phyloP scores from a whole-genome alignment of 1,139 yeast genomes.

The Debaryomycetaceae sp. region DNA sequence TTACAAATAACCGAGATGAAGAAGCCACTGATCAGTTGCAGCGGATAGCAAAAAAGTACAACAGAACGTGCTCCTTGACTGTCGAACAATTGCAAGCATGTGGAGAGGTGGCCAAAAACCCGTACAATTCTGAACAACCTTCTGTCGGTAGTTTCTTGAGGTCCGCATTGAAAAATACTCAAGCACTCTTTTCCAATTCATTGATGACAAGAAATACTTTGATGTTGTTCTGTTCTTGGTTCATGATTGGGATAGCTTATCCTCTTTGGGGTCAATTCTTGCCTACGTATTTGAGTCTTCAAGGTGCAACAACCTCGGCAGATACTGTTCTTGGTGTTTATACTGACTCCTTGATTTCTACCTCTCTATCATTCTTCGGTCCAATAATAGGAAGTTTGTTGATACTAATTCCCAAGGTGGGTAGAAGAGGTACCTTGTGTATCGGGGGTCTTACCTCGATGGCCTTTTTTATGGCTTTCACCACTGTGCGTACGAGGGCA shows the following conservation, averaged over 20 bases:
- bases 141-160: background rate
- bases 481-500: constrained; percentile 25
- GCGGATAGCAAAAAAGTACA: constrained; percentile 38
- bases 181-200: constrained; percentile 33
- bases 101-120: constrained; percentile 22
- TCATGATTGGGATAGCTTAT: constrained; percentile 49
- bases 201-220: constrained; percentile 28
- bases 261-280: constrained; percentile 50
- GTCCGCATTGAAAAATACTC: constrained; percentile 7
- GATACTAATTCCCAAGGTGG: constrained; percentile 22
- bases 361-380: constrained; percentile 27
- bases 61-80: constrained; percentile 40
- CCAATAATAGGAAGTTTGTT: constrained; percentile 29
- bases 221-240: constrained; percentile 34
- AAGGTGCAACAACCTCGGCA: constrained; percentile 35
- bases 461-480: constrained; percentile 34
- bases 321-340: constrained; percentile 21
- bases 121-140: constrained; percentile 12
- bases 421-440: constrained; percentile 29
- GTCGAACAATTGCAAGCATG: constrained; percentile 41
- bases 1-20: constrained; percentile 50
- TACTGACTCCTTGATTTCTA: constrained; percentile 28
- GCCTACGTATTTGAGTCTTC: constrained; percentile 42
- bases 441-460: constrained; percentile 32
- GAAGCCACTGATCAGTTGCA: constrained; percentile 42